phyloP scores from a whole-genome alignment of 441 rosid species.

The Corymbia citriodora region DNA sequence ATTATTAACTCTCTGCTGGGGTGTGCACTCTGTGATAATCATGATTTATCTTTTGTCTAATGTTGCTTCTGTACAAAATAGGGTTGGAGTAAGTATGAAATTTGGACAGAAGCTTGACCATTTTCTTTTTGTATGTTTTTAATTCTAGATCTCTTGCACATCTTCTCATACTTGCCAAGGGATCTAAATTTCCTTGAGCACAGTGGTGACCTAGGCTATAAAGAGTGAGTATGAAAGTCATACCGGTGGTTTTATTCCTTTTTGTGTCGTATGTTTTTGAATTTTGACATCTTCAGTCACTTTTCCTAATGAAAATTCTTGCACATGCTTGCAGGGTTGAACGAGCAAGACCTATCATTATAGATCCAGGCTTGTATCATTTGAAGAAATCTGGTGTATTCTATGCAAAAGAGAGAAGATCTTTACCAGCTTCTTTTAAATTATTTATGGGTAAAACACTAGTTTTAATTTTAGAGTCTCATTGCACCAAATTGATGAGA shows the following conservation, averaged over 20 bases:
- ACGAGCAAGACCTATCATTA: conserved; percentile 83
- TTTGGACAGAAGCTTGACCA: neutral
- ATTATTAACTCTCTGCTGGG: neutral
- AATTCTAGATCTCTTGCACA: conserved; percentile 78
- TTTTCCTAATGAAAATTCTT: neutral
- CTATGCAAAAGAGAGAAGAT: conserved; percentile 84
- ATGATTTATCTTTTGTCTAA: neutral
- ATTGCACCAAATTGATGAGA: neutral
- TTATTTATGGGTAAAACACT: conserved; percentile 53
- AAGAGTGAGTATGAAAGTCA: conserved; percentile 64
- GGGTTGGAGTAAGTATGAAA: neutral
- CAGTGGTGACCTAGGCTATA: conserved; percentile 82
- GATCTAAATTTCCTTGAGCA: conserved; percentile 91
- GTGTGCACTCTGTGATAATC: neutral
- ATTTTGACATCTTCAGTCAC: neutral
- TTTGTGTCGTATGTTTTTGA: neutral
- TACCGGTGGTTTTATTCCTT: neutral
- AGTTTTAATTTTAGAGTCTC: neutral
- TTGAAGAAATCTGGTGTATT: conserved; percentile 72
- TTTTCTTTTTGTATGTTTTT: neutral
- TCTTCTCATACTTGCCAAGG: conserved; percentile 86
- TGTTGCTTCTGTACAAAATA: neutral
- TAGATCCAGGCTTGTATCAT: conserved; percentile 91
- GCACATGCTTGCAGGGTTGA: conserved; percentile 42
- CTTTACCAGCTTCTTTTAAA: conserved; percentile 85